phyloP scores from a whole-genome alignment of 306 rosid species.

The Cucurbita pepo region DNA sequence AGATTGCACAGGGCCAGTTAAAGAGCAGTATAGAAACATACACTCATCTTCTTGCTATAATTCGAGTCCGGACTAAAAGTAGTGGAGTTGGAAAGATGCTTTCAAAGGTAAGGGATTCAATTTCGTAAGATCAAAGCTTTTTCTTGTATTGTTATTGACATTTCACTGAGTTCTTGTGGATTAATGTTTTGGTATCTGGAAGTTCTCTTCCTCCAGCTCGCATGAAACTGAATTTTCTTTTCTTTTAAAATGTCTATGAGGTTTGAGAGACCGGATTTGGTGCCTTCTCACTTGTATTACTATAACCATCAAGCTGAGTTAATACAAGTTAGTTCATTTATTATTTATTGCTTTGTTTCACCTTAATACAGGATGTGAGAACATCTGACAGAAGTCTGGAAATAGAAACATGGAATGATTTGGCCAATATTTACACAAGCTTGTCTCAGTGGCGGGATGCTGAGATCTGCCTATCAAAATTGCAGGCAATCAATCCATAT shows the following conservation, averaged over 20 bases:
- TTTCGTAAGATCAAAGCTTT: background rate
- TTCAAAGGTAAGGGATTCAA: slow-evolving; percentile 31
- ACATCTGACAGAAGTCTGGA: slow-evolving; percentile 48
- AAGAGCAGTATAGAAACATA: slow-evolving; percentile 57
- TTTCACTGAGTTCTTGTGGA: background rate
- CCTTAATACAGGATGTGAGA: slow-evolving; percentile 31
- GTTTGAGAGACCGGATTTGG: background rate
- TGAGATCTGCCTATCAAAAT: slow-evolving; percentile 73
- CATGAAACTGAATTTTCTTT: background rate
- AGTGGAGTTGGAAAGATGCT: slow-evolving; percentile 31
- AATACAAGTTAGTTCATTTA: background rate
- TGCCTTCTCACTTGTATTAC: background rate
- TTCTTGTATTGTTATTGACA: background rate
- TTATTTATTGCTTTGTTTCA: background rate
- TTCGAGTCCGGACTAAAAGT: slow-evolving; percentile 61
- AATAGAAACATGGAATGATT: slow-evolving; percentile 88
- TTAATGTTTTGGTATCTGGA: background rate
- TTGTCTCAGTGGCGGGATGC: slow-evolving; percentile 77
- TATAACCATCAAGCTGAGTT: no score
- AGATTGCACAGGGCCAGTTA: slow-evolving; percentile 57
- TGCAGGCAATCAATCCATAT: slow-evolving; percentile 57
- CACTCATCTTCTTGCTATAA: slow-evolving; percentile 64
- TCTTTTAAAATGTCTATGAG: background rate
- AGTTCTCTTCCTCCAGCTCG: background rate
- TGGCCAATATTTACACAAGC: slow-evolving; percentile 49